A percentile compares a stretch with the other conserved stretches of the same genome.
phyloP scores from a whole-genome alignment of 78 protist species.

The Ministeria vibrans region DNA sequence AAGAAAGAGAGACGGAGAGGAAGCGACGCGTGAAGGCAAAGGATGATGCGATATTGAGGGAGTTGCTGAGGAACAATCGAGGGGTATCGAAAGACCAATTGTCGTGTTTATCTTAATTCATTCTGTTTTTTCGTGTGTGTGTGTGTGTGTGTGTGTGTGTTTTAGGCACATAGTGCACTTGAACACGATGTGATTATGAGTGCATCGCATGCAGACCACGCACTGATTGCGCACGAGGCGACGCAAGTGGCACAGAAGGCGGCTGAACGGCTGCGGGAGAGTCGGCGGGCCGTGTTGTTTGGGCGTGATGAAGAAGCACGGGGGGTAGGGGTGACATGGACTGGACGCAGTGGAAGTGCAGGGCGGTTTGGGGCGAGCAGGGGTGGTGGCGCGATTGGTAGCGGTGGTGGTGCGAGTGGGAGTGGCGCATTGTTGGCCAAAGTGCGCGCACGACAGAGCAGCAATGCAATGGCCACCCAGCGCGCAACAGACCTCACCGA shows the following conservation, averaged over 20 bases:
- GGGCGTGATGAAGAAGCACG: too few relatives aligned
- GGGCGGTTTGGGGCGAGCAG: too few relatives aligned
- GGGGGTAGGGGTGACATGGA: too few relatives aligned
- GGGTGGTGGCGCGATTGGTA: too few relatives aligned
- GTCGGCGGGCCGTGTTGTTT: not conserved
- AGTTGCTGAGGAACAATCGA: not conserved
- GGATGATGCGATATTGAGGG: not conserved
- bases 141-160: not conserved
- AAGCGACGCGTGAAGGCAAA: not conserved
- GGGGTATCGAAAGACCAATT: not conserved
- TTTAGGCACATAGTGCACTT: not conserved
- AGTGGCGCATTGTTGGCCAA: too few relatives aligned
- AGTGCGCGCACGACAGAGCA: too few relatives aligned
- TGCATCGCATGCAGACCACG: not conserved
- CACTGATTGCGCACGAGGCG: constrained; percentile 6
- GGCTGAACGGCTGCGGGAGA: not conserved
- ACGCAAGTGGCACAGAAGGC: constrained; percentile 9
- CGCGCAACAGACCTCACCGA: too few relatives aligned
- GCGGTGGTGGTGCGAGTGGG: too few relatives aligned
- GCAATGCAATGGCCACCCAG: too few relatives aligned
- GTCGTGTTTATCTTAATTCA: not conserved
- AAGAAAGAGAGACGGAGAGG: not conserved
- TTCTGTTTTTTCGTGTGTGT: not conserved
- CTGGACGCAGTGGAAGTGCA: too few relatives aligned
- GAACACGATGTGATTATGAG: constrained; percentile 29